A percentile compares a stretch with the other conserved stretches of the same genome.
phyloP scores from a whole-genome alignment of 2,329 filamentous ascomycete genomes.

The Colletotrichum sansevieriae region DNA sequence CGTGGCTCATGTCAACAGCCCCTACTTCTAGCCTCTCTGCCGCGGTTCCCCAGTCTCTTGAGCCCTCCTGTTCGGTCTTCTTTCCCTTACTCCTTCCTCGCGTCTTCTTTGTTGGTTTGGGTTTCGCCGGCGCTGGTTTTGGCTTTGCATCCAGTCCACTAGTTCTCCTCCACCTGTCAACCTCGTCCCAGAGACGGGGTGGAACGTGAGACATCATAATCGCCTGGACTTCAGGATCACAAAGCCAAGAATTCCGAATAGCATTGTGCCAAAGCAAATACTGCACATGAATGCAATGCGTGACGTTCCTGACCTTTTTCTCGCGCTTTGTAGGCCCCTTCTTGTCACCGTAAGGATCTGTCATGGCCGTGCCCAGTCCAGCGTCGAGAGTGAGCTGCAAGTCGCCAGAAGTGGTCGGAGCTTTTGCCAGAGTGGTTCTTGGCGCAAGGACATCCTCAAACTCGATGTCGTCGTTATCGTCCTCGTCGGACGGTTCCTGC shows the following conservation, averaged over 20 bases:
- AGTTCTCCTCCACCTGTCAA: slow-evolving; percentile 79
- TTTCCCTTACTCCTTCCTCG: slow-evolving; percentile 57
- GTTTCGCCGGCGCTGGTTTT: slow-evolving; percentile 52
- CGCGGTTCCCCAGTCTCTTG: slow-evolving; percentile 78
- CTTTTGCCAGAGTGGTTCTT: slow-evolving; percentile 54
- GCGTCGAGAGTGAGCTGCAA: slow-evolving; percentile 79
- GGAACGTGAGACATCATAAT: slow-evolving; percentile 82
- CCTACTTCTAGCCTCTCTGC: slow-evolving; percentile 79
- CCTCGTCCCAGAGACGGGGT: slow-evolving; percentile 75
- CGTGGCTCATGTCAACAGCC: slow-evolving; percentile 81
- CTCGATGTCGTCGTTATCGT: slow-evolving; percentile 73
- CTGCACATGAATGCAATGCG: slow-evolving; percentile 92
- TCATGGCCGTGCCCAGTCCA: slow-evolving; percentile 70
- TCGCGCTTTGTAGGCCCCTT: slow-evolving; percentile 91
- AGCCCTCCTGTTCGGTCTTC: slow-evolving; percentile 48
- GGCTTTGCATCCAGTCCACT: slow-evolving; percentile 68
- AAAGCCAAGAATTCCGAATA: slow-evolving; percentile 85
- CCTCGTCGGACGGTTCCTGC: slow-evolving; percentile 52
- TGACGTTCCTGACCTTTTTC: slow-evolving; percentile 79
- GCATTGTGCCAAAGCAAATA: slow-evolving; percentile 91
- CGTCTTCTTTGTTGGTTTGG: slow-evolving; percentile 46
- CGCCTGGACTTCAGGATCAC: slow-evolving; percentile 80
- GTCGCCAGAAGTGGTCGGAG: slow-evolving; percentile 70
- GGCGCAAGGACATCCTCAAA: slow-evolving; percentile 69
- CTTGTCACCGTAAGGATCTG: slow-evolving; percentile 74